Evolutionary conservation across 2,329 filamentous ascomycete species (phyloP), one percentile per base, ranked within the genome.

Genomic region (Cladosporium cucumerinum): DNA sequence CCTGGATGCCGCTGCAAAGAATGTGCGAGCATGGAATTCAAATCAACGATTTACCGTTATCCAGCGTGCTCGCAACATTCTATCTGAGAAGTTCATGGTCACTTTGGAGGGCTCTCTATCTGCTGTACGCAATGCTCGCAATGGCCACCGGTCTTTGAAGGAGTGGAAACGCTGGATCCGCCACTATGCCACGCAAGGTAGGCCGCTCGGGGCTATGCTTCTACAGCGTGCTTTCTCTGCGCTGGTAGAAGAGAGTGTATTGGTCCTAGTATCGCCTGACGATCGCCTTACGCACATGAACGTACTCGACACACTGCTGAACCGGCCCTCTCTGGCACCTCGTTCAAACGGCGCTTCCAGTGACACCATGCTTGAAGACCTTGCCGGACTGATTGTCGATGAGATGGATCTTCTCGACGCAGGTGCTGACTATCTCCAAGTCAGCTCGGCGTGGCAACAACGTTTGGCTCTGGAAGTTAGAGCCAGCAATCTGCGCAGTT

Each of bases 41-140:
- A 84, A 86, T 3, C 90, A 95, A 69, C 87, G 93, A 61, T 78
- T 96, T 30, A 83, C 84, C 3, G 78, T 98, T 55, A 85, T 97
- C 18, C 85, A 90, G 66, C 85, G 87, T 57, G 79, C 97, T 36
- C 88, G 88, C 61, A 82, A 84, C 34, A 84, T 97, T 21, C 81
- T 99, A 14, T 94, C 92, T 0, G 93, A 97, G 72, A 83, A 87
- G 7, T 97, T 96, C 74, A 84, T 97, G 69, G 86, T 96, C 14
- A 88, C 91, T 1, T 86, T 98, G 43, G 95, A 98, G 78, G 92
- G 92, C 0, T 91, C 93, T 10, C 89, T 97, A 65, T 97, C 94
- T 10, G 93, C 91, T 10, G 90, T 98, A 68, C 89, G 94, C 63
- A 96, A 96, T 77, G 85, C 89, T 2, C 87, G 87, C 69, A 84